A percentile compares a stretch with the other conserved stretches of the same genome.
These are phyloP conservation scores for Penicillium griseofulvum DNA, from an alignment of 2,329 filamentous ascomycete species.

Conservation along the genomic window DNA sequence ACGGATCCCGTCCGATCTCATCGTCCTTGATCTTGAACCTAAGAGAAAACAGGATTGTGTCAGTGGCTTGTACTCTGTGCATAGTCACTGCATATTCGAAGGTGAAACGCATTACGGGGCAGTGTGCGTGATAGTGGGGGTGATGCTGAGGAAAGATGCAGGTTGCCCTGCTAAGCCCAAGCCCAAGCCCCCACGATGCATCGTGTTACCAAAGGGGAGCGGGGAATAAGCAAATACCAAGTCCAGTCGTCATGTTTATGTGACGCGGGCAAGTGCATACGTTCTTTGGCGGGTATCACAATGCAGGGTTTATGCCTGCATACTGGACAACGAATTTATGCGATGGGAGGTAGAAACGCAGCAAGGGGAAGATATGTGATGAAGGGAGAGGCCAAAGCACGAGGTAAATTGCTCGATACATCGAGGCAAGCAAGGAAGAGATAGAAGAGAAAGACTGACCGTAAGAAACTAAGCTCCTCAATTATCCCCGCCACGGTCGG, in stretches of 20 bases:
- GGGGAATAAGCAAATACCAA: not conserved
- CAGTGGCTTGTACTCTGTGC: not conserved
- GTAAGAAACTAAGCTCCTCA: slow-evolving; percentile 69
- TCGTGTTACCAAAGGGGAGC: not conserved
- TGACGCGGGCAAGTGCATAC: not conserved
- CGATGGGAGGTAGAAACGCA: not conserved
- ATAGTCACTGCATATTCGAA: not conserved
- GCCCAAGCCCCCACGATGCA: not conserved
- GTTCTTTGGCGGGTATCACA: not conserved
- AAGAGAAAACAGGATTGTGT: not conserved
- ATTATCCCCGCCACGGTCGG: slow-evolving; percentile 56
- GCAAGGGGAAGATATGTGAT: not conserved
- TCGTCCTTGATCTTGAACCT: slow-evolving; percentile 87
- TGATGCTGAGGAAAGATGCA: not conserved
- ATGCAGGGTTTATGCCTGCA: slow-evolving; percentile 6
- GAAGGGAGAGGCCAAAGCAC: not conserved
- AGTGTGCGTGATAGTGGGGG: not conserved
- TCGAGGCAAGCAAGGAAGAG: not conserved
- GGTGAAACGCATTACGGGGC: not conserved
- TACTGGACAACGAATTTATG: not conserved
- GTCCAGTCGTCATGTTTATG: not conserved
- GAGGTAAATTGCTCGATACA: not conserved
- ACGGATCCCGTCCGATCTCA: slow-evolving; percentile 71
- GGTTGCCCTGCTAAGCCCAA: not conserved
- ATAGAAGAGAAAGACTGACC: slow-evolving; percentile 52